Evolutionary conservation across 2,329 filamentous ascomycete genomes (phyloP).

Genomic region (Monosporascus ibericus): DNA sequence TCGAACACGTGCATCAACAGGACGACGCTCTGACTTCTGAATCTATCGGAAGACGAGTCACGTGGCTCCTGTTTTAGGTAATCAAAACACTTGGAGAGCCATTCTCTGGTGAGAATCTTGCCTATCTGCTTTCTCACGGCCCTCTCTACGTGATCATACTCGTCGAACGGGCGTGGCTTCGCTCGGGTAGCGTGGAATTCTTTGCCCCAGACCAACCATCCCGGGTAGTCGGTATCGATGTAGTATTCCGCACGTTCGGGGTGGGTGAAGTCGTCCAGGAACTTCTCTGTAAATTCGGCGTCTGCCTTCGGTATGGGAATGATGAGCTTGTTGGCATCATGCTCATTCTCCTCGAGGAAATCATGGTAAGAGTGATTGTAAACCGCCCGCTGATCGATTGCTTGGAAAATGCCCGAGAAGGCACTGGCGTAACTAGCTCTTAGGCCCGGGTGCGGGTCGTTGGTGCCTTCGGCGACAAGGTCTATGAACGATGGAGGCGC

Average conservation of each 20-base stretch:
- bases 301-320: slow-evolving; percentile 71
- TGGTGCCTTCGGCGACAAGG: slow-evolving; percentile 73
- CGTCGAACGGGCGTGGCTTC: slow-evolving; percentile 59
- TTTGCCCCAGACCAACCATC: slow-evolving; percentile 95
- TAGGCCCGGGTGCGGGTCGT: slow-evolving; percentile 84
- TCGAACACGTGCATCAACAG: slow-evolving; percentile 87
- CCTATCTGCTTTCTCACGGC: slow-evolving; percentile 74
- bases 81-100: slow-evolving; percentile 82
- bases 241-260: slow-evolving; percentile 74
- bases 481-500: slow-evolving; percentile 78
- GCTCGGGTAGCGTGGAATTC: slow-evolving; percentile 74
- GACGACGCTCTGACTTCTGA: slow-evolving; percentile 82
- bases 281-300: slow-evolving; percentile 70
- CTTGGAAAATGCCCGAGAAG: slow-evolving; percentile 70
- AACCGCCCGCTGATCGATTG: slow-evolving; percentile 78
- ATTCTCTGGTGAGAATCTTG: slow-evolving; percentile 69
- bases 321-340: slow-evolving; percentile 68
- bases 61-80: slow-evolving; percentile 96
- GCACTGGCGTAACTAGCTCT: slow-evolving; percentile 76
- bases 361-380: slow-evolving; percentile 85
- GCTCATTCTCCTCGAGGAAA: slow-evolving; percentile 75
- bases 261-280: slow-evolving; percentile 70
- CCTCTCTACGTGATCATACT: slow-evolving; percentile 76
- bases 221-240: slow-evolving; percentile 85
- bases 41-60: slow-evolving; percentile 73